Percentiles rank a stretch among this genome's conserved stretches.
Conservation (phyloP, 768 basidiomycete species). For the Lactarius tabidus region DNA sequence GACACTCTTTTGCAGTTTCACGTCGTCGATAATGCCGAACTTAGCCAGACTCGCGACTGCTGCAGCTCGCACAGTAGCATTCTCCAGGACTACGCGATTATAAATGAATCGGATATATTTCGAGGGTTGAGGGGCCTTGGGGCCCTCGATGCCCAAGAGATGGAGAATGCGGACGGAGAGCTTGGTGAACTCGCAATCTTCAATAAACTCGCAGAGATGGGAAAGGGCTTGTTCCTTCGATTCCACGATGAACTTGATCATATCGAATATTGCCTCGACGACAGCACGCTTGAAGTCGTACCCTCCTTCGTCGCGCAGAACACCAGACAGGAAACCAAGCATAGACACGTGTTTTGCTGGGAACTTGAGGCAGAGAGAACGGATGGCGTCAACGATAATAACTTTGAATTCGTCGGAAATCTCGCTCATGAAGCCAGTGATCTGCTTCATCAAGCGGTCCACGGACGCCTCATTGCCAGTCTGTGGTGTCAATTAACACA, state of each 20-base stretch:
- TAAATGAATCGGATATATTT: constrained; percentile 99
- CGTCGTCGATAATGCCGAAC: constrained; percentile 87
- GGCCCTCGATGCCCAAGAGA: constrained; percentile 92
- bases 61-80: constrained; percentile 94
- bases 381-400: constrained; percentile 98
- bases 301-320: constrained; percentile 96
- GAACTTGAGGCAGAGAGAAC: constrained; percentile 98
- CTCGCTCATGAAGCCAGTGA: constrained; percentile 97
- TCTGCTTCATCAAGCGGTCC: constrained; percentile 98
- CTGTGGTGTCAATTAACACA: constrained; percentile 38
- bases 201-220: constrained; percentile 98
- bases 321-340: constrained; percentile 95
- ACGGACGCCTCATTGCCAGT: constrained; percentile 99
- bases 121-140: constrained; percentile 91
- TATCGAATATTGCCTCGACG: constrained; percentile 99
- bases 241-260: constrained; percentile 97
- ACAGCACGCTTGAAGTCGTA: constrained; percentile 99
- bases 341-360: constrained; percentile 94
- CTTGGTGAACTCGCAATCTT: constrained; percentile 99
- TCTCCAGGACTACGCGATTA: constrained; percentile 97
- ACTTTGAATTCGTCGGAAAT: constrained; percentile 99
- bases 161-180: constrained; percentile 96
- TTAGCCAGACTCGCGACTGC: constrained; percentile 94
- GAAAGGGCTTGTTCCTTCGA: constrained; percentile 97
- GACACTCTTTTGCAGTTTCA: constrained; percentile 76